Base-by-base conservation (phyloP, 1,284 basidiomycete species). In the Peniophora sp. region DNA sequence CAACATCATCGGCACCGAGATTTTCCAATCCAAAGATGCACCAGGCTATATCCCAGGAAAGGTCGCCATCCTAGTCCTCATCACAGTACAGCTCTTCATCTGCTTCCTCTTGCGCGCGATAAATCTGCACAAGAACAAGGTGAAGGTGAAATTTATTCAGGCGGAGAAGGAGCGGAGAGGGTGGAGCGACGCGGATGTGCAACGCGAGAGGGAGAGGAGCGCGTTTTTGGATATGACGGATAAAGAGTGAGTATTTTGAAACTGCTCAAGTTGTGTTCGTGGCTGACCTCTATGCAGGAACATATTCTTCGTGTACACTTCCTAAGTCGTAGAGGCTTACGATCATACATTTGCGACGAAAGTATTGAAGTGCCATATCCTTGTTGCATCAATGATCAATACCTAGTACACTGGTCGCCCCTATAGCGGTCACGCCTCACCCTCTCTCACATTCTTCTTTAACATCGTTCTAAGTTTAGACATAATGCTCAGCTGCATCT, bases 161-260 rank as follows among this genome's bases (percentile, higher is more conserved):
- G 70, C 69, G 48, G 56, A 74, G 50, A 79, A 76, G 59, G 65
- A 57, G 34, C 63, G 67, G 20, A 69, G 70, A 35, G 75, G 77
- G 0, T 84, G 81, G 82, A 70, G 73, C 0, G 75, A 83, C 45
- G 72, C 65, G 20, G 78, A 83, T 52, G 61, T 85, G 6, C 68
- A 71, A 59, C 69, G 70, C 49, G 79, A 85, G 57, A 67, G 77
- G 27, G 78, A 84, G 54, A 69, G 69, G 46, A 73, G 78, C 49
- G 81, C 83, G 2, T 85, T 86, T 59, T 61, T 74, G 25, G 82
- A 85, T 61, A 59, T 84, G 57, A 85, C 83, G 0, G 82, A 85
- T 58, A 76, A 74, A 59, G 72, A 80, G 77, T 76, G 54, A 66
- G 75, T 65, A 11, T 6, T 32, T 44, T 9, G 32, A 3, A 6